Base-by-base conservation (phyloP, 495 filamentous ascomycete genomes). In the Xylaria telfairii region DNA sequence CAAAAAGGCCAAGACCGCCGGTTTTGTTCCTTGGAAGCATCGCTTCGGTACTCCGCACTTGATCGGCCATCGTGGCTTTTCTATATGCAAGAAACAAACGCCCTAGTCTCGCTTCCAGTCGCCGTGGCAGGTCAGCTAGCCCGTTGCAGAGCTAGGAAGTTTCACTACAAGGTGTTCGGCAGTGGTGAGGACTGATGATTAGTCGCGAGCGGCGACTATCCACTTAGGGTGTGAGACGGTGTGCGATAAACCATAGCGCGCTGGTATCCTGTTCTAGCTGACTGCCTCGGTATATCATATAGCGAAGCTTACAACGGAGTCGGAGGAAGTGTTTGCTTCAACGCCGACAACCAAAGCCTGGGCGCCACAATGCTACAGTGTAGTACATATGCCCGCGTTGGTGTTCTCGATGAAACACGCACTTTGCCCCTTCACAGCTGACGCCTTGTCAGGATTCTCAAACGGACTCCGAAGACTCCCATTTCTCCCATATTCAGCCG, bases 281-380 rank as follows among this genome's bases (percentile, higher is more conserved):
- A 15, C 30, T 39, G n/a, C 57, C n/a, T 39, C 37, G 37, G 59
- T 17, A 44, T 17, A 21, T 28, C 57, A 19, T n/a, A 17, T 62
- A 13, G 37, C 37, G 59, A 42, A 17, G 37, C 59, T 3, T 15
- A 34, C 53, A 41, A 21, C 9, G 32, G 41, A 34, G 2, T 15
- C 17, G 53, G 15, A 57, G 53, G 28, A n/a, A 21, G 32, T 21
- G 32, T 41, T 47, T 26, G 8, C 61, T 34, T 47, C 42, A 44
- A n/a, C 59, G 24, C 60, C 26, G 6, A 30, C 26, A 1, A 21
- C 24, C 21, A 47, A 41, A 64, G 41, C 12, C 28, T 53, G 2
- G 46, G 47, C 46, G 63, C 63, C 44, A 65, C 63, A 8, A 53
- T 53, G 32, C 46, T 65, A 37, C 62, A 17, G n/a, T n/a, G n/a